These are phyloP conservation scores for Eucalyptus dawsonii DNA, from an alignment of 345 rosid genomes.

Conservation along the genomic window DNA sequence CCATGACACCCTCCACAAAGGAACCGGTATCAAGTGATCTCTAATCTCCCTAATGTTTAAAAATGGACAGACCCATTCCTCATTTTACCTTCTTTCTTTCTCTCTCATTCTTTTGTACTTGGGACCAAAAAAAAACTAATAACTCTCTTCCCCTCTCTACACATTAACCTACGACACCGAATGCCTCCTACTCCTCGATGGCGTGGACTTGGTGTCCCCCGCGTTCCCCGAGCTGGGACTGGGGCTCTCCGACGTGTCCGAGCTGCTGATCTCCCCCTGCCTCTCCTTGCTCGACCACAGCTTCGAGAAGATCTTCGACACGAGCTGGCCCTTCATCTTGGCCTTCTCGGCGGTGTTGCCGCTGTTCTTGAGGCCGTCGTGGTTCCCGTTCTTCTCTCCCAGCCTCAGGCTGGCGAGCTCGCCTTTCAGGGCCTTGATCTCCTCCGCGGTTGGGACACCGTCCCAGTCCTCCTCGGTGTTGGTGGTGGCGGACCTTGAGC, in stretches of 20 bases:
- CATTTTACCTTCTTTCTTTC: not conserved
- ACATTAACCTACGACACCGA: slow-evolving; percentile 14
- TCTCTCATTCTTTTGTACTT: not conserved
- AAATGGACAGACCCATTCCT: not conserved
- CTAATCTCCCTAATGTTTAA: not conserved
- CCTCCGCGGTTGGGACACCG: slow-evolving; percentile 59
- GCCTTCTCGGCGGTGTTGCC: not conserved
- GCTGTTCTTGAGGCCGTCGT: not conserved
- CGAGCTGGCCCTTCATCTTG: not conserved
- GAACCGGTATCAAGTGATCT: not conserved
- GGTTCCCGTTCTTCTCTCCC: not conserved
- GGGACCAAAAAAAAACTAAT: not conserved
- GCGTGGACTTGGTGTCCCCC: slow-evolving; percentile 65
- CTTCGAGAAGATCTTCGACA: slow-evolving; percentile 4
- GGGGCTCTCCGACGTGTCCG: slow-evolving; percentile 7
- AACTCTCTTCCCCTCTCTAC: not conserved
- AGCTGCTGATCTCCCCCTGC: slow-evolving; percentile 8
- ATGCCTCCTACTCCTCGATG: slow-evolving; percentile 61
- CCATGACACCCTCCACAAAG: not conserved
- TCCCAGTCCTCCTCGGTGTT: slow-evolving; percentile 96
- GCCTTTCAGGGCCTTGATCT: slow-evolving; percentile 59
- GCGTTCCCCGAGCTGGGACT: slow-evolving; percentile 46
- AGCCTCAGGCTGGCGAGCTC: slow-evolving; percentile 9
- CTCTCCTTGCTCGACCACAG: slow-evolving; percentile 2
- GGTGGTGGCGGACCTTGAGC: slow-evolving; percentile 72